Conservation (phyloP, 495 filamentous ascomycete species). For the Trichoderma erinaceum region DNA sequence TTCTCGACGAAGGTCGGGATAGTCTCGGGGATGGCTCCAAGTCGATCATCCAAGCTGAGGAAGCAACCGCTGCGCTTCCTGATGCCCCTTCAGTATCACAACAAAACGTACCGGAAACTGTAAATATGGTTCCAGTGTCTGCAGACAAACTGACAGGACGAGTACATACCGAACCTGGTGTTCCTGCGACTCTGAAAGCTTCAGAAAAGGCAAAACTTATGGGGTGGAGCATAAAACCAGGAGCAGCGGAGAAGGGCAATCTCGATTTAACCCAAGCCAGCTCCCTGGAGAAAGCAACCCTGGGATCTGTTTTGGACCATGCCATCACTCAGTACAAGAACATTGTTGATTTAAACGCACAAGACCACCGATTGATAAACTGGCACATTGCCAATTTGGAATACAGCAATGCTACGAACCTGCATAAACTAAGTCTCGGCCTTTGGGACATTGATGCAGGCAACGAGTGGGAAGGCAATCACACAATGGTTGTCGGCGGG, state of each 20-base stretch:
- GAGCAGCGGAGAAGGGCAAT: slow-evolving; percentile 56
- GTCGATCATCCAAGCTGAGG: slow-evolving; percentile 67
- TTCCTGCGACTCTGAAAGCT: slow-evolving; percentile 54
- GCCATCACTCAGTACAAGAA: slow-evolving; percentile 80
- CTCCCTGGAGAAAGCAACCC: slow-evolving; percentile 56
- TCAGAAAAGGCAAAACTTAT: slow-evolving; percentile 64
- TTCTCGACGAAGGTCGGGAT: slow-evolving; percentile 80
- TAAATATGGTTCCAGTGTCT: slow-evolving; percentile 51
- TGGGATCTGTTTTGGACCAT: slow-evolving; percentile 85
- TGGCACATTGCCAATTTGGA: slow-evolving; percentile 99
- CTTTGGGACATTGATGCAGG: slow-evolving; percentile 96
- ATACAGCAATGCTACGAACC: slow-evolving; percentile 89
- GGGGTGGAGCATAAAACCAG: slow-evolving; percentile 72
- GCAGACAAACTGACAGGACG: slow-evolving; percentile 56
- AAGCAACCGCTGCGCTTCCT: slow-evolving; percentile 42
- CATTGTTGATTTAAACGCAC: slow-evolving; percentile 73
- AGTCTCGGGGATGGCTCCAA: slow-evolving; percentile 61
- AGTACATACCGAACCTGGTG: slow-evolving; percentile 50
- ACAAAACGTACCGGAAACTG: slow-evolving; percentile 41
- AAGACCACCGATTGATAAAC: slow-evolving; percentile 85
- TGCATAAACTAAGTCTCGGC: slow-evolving; percentile 77
- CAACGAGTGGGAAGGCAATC: slow-evolving; percentile 93
- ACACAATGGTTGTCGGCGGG: slow-evolving; percentile 86
- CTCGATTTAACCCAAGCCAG: slow-evolving; percentile 64
- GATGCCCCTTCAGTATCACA: slow-evolving; percentile 41